Conservation (phyloP, 2,329 filamentous ascomycete genomes). For the Proliferodiscus dingleyae region DNA sequence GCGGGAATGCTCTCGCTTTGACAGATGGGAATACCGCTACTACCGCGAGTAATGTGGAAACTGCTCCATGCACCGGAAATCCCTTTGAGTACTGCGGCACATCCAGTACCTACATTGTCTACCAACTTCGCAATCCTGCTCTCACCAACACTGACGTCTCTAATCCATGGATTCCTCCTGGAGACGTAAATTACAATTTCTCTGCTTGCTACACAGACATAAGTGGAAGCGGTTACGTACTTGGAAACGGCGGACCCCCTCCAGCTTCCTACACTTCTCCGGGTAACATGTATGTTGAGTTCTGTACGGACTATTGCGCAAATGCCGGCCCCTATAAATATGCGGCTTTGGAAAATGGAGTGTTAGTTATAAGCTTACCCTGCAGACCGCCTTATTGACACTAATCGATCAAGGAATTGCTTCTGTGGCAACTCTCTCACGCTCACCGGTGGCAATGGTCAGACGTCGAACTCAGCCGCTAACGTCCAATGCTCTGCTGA, state of each 20-base stretch:
- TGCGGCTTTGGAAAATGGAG: not conserved
- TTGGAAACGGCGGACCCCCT: not conserved
- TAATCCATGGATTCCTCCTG: not conserved
- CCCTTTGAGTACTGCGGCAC: not conserved
- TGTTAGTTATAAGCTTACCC: not conserved
- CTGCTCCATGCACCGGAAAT: not conserved
- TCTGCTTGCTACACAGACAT: not conserved
- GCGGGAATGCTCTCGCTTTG: not conserved
- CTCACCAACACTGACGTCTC: not conserved
- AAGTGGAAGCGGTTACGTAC: not conserved
- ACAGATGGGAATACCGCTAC: not conserved
- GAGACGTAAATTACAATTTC: not conserved
- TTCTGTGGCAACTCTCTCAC: not conserved
- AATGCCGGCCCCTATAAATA: not conserved
- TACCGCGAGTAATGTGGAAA: not conserved
- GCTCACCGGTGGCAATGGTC: not conserved
- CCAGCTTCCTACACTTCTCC: not conserved
- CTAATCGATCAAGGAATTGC: not conserved
- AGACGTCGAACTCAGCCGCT: not conserved
- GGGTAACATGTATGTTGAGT: not conserved
- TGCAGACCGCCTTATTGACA: no score
- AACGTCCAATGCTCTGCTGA: not conserved
- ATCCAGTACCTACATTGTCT: not conserved
- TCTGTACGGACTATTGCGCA: not conserved
- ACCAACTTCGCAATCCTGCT: not conserved